Evolutionary conservation across 257 asterid species (phyloP).

Genomic region (Parsonsia alboflavescens): DNA sequence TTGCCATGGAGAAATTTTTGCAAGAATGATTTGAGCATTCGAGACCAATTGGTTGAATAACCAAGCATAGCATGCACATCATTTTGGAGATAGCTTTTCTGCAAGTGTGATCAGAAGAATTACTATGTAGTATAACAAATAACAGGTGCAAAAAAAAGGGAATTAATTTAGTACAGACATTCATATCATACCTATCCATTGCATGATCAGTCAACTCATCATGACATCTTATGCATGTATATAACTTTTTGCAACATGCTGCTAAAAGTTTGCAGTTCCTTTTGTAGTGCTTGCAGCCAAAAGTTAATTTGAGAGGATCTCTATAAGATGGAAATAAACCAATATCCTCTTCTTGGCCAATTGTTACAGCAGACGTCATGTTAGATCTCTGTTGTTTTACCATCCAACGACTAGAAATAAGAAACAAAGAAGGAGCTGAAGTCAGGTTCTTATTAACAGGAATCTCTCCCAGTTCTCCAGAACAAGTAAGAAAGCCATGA

Average conservation of each 20-base stretch:
- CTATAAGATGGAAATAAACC: conserved; percentile 62
- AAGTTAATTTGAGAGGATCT: conserved; percentile 38
- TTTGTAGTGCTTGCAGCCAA: conserved; percentile 80
- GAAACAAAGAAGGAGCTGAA: conserved; percentile 1
- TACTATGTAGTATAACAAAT: conserved; percentile 11
- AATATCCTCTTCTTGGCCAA: conserved; percentile 42
- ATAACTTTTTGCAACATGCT: conserved; percentile 74
- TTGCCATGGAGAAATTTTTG: conserved; percentile 69
- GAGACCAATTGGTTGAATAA: conserved; percentile 57
- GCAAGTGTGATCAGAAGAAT: conserved; percentile 35
- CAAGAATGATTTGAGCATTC: conserved; percentile 50
- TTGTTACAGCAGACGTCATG: conserved; percentile 28
- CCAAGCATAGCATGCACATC: conserved; percentile 88
- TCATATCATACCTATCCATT: conserved; percentile 58
- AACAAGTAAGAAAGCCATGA: conserved; percentile 13
- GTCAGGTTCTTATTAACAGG: conserved; percentile 19
- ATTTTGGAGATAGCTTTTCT: conserved; percentile 64
- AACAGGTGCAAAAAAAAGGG: conserved; percentile 2
- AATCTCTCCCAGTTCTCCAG: conserved; percentile 10
- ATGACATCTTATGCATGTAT: conserved; percentile 85
- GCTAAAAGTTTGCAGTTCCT: conserved; percentile 75
- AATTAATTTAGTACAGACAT: conserved; percentile 8
- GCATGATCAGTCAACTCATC: conserved; percentile 73
- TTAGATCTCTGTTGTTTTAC: conserved; percentile 47
- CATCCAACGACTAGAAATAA: conserved; percentile 57